Evolutionary conservation across 805 yeast species (phyloP), one percentile per base, ranked within the genome.

Genomic region (Kuraishia cidri): DNA sequence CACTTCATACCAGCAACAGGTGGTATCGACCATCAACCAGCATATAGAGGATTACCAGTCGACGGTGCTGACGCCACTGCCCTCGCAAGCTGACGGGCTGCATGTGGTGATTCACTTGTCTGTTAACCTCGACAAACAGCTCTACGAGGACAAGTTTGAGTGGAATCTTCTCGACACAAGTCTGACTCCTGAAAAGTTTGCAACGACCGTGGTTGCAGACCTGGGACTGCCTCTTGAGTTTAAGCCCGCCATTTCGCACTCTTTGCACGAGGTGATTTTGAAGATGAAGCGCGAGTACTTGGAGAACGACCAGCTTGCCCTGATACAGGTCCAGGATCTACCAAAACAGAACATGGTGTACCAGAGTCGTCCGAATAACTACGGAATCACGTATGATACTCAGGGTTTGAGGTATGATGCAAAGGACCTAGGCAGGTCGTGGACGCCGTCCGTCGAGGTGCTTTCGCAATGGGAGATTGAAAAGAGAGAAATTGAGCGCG

Each of bases 381-480:
- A 9, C 34, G 43, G 37, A 10, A 17, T 39, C 18, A 36, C 32
- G 11, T 25, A 29, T 22, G 41, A 36, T 25, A 41, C 48, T 28
- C 64, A 58, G 40, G 64, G 94, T 29, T 58, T 72, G 60, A 74
- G 88, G 50, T 69, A 67, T 48, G 96, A 80, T 48, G 69, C 73
- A 20, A 92, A 81, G 48, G 75, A 75, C 32, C 68, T 84, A 17
- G 95, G 94, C 21, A 82, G 77, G 24, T 72, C 64, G 26, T 92
- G 96, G 94, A 78, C 79, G 34, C 98, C 98, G 18, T 69, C 75
- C 27, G 80, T 90, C 5, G 97, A 90, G 55, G 73, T 75, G 10
- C 66, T 92, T 37, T 77, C 92, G 2, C 88, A 84, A 34, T 86
- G 88, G 73, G 98, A 92, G 56, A 85, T 92, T 36, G 97, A 90